Conservation (phyloP, 2,329 filamentous ascomycete genomes). For the Penicillium digitatum region DNA sequence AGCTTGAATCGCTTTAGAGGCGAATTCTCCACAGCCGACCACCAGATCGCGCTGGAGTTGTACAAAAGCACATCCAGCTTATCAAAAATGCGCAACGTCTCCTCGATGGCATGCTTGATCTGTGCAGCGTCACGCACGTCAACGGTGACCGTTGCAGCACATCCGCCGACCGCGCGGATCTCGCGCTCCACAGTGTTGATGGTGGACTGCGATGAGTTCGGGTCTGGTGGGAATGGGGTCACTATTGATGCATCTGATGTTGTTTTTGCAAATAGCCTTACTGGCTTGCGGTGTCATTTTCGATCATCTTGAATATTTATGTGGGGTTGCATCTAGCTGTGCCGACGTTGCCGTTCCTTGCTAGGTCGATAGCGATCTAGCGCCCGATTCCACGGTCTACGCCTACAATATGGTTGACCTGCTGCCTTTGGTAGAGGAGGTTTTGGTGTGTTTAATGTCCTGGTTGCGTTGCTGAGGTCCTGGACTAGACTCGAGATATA, state of each 20-base stretch:
- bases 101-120: conserved; percentile 57
- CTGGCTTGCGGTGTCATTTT: conserved; percentile 41
- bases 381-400: conserved; percentile 77
- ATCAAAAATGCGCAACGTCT: conserved; percentile 57
- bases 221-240: conserved; percentile 66
- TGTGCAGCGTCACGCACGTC: conserved; percentile 65
- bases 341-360: conserved; percentile 68
- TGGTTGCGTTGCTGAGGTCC: no score
- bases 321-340: conserved; percentile 13
- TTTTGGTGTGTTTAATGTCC: background rate
- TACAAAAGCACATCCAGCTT: conserved; percentile 73
- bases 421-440: conserved; percentile 18
- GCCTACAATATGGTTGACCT: conserved; percentile 67
- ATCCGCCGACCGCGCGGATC: conserved; percentile 61
- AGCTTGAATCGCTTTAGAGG: conserved; percentile 71
- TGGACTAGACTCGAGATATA: background rate
- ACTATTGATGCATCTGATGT: conserved; percentile 59
- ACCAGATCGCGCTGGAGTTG: conserved; percentile 83
- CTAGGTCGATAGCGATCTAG: conserved; percentile 74
- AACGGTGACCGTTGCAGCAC: conserved; percentile 62
- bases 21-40: conserved; percentile 69
- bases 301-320: background rate
- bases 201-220: conserved; percentile 70
- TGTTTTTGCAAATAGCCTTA: conserved; percentile 73
- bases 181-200: conserved; percentile 76